Base-by-base conservation (phyloP, 2,329 filamentous ascomycete genomes). In the Nemania sp. region DNA sequence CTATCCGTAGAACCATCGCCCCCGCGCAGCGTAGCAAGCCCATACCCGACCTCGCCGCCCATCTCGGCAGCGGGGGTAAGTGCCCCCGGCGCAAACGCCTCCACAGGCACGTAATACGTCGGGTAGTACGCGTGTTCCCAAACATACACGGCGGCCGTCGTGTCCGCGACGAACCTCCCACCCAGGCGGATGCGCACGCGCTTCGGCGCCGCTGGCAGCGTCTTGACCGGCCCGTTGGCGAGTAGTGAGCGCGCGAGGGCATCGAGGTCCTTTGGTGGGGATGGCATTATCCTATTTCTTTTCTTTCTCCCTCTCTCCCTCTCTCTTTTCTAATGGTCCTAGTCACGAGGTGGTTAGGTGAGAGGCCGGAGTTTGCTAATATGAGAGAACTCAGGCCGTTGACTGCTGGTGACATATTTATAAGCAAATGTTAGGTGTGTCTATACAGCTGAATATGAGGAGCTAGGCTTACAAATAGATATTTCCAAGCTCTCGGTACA, bases 51-150 rank as follows among this genome's bases (percentile, higher is more conserved):
- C n/a, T 51, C 69, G n/a, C 63, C 59, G 0, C 47, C 55, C 7
- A 35, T 22, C n/a, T 43, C 15, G n/a, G n/a, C n/a, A n/a, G n/a
- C n/a, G n/a, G n/a, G n/a, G n/a, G n/a, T n/a, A 66, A 68, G 70
- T 2, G 49, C 53, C 24, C 69, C 71, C 5, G 43, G 20, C 3
- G 64, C 41, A 41, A 79, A 69, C 5, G 73, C 70, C 0, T 53
- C 32, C 22, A 69, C 27, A 0, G 79, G 79, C 11, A 81, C 20
- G 61, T 80, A 80, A 68, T 76, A 80, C 20, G 70, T 70, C 5
- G 79, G 79, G 60, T 78, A 80, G 57, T 75, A 78, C 15, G 67
- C 69, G 47, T 79, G 77, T 67, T 81, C 80, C 80, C 79, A 81
- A 51, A 81, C 77, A 24, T 73, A 78, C n/a, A 75, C 56, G 18